Evolutionary conservation across 805 yeast genomes (phyloP).

Genomic region (Debaryomyces castellii): DNA sequence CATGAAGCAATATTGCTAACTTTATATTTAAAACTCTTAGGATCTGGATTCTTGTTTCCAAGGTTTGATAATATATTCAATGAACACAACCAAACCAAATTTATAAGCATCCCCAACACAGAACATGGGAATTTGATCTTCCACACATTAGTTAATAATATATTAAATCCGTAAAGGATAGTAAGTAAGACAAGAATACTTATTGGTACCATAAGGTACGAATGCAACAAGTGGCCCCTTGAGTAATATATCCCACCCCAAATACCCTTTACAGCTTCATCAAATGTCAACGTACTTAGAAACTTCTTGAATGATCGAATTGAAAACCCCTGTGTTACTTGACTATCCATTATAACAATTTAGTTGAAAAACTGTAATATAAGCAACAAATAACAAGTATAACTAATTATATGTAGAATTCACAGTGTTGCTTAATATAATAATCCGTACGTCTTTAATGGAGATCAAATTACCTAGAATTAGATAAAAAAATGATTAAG

Average conservation of each 20-base stretch:
- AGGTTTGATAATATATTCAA: conserved; percentile 25
- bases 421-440: too few species aligned
- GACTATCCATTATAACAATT: neutral
- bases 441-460: too few species aligned
- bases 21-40: conserved; percentile 4
- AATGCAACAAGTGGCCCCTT: conserved; percentile 33
- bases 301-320: neutral
- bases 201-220: conserved; percentile 47
- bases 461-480: too few species aligned
- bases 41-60: neutral
- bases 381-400: too few species aligned
- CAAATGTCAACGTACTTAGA: neutral
- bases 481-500: too few species aligned
- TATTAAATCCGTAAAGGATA: conserved; percentile 54
- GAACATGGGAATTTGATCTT: conserved; percentile 65
- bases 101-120: conserved; percentile 65
- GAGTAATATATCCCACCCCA: conserved; percentile 34
- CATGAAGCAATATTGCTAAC: conserved; percentile 14
- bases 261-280: conserved; percentile 15
- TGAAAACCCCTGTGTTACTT: neutral
- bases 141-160: conserved; percentile 40
- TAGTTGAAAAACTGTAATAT: too few species aligned
- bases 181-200: conserved; percentile 47
- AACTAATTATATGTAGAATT: too few species aligned
- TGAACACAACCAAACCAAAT: conserved; percentile 46